phyloP scores from a whole-genome alignment of 2,329 filamentous ascomycete genomes.

The Penicillium aurantiogriseum region DNA sequence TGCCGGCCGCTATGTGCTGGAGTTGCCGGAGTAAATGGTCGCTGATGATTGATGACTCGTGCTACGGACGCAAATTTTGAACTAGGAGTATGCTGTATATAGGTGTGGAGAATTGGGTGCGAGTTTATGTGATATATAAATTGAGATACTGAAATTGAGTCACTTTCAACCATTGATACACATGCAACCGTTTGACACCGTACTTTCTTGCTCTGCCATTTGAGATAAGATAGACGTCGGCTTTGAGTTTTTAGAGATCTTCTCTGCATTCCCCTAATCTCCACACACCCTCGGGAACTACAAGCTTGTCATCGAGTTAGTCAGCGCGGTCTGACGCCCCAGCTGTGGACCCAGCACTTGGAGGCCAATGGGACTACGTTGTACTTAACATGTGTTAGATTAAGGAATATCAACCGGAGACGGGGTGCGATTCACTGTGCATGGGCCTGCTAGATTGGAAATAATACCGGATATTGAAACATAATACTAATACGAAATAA shows the following conservation, averaged over 20 bases:
- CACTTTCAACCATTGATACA: not conserved
- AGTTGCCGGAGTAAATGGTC: conserved; percentile 10
- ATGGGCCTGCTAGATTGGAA: not conserved
- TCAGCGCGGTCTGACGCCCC: not conserved
- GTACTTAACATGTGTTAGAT: not conserved
- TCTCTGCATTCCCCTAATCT: not conserved
- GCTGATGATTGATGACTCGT: not conserved
- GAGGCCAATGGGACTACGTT: no score
- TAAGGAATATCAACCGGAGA: no score
- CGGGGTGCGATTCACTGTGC: no score
- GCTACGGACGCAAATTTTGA: not conserved
- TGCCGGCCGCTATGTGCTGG: conserved; percentile 17
- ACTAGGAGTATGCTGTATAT: not conserved
- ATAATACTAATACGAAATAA: no score
- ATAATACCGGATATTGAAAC: no score
- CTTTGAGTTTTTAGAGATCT: not conserved
- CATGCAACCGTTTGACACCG: not conserved
- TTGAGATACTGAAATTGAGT: not conserved
- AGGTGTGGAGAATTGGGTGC: not conserved
- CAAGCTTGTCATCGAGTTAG: not conserved
- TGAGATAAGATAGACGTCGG: not conserved
- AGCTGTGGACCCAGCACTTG: no score
- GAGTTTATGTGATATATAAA: not conserved
- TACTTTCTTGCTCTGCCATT: not conserved
- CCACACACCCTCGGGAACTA: not conserved